Evolutionary conservation across 805 yeast species (phyloP).

Genomic region (Candida montana): DNA sequence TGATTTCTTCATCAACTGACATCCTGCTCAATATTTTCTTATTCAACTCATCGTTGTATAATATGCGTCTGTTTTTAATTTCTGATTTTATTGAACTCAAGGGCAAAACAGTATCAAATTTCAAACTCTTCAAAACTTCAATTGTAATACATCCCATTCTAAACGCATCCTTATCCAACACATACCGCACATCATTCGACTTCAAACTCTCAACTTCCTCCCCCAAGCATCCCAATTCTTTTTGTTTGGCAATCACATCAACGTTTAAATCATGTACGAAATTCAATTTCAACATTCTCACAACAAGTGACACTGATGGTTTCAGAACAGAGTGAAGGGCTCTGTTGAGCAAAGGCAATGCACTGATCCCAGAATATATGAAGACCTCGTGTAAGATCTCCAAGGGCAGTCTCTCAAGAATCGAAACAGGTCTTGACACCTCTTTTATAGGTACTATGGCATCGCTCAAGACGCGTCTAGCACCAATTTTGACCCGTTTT

Average conservation of each 20-base stretch:
- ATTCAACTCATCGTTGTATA: constrained; percentile 13
- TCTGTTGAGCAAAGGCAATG: constrained; percentile 32
- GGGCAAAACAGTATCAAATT: constrained; percentile 25
- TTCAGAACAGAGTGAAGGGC: constrained; percentile 22
- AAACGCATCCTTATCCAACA: constrained; percentile 14
- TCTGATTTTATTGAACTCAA: constrained; percentile 12
- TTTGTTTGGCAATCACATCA: background rate
- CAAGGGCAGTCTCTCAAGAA: constrained; percentile 30
- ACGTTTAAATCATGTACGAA: constrained; percentile 18
- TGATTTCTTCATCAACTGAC: constrained; percentile 6
- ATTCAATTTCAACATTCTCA: constrained; percentile 14
- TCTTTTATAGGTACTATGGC: background rate
- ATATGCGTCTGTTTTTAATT: constrained; percentile 12
- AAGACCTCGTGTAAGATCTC: constrained; percentile 39
- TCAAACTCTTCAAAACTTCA: constrained; percentile 20
- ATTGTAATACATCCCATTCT: constrained; percentile 22
- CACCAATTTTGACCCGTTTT: background rate
- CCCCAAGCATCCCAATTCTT: background rate
- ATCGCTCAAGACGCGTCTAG: too few relatives aligned
- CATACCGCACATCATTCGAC: constrained; percentile 12
- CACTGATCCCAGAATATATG: constrained; percentile 31
- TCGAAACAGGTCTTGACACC: background rate
- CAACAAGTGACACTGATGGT: constrained; percentile 23
- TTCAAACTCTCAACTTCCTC: background rate
- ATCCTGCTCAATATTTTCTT: constrained; percentile 14